A percentile compares a stretch with the other conserved stretches of the same genome.
Conservation (phyloP, 768 basidiomycete species). For the Leccinum truebloodii region DNA sequence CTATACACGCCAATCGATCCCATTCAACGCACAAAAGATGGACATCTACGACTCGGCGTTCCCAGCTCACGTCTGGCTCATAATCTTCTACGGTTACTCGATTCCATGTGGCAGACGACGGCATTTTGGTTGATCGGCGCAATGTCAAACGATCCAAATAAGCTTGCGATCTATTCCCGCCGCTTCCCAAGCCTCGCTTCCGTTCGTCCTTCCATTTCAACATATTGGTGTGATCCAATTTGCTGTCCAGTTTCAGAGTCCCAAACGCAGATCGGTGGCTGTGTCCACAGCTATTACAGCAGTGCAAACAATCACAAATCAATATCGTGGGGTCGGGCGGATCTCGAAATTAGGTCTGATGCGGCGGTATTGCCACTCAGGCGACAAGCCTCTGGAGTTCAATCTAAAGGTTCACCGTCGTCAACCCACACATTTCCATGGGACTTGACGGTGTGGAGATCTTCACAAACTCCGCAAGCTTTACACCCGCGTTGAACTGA, state of each 20-base stretch:
- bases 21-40: slow-evolving; percentile 44
- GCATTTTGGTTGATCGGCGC: slow-evolving; percentile 82
- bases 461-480: slow-evolving; percentile 98
- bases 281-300: too few relatives aligned
- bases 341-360: too few relatives aligned
- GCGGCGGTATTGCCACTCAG: too few relatives aligned
- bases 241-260: too few relatives aligned
- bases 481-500: slow-evolving; percentile 86
- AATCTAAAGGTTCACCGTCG: too few relatives aligned
- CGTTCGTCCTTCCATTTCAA: too few relatives aligned
- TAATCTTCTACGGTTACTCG: slow-evolving; percentile 71
- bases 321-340: too few relatives aligned
- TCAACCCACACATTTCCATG: slow-evolving; percentile 87
- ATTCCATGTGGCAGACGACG: slow-evolving; percentile 81
- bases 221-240: too few relatives aligned
- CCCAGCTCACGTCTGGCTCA: slow-evolving; percentile 51
- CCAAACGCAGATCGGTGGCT: too few relatives aligned
- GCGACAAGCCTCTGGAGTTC: too few relatives aligned
- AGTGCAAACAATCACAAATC: too few relatives aligned
- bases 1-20: slow-evolving; percentile 59
- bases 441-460: slow-evolving; percentile 98
- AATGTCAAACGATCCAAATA: slow-evolving; percentile 78
- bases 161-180: slow-evolving; percentile 66
- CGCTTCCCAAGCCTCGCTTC: too few relatives aligned
- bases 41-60: slow-evolving; percentile 44